A percentile compares a stretch with the other conserved stretches of the same genome.
phyloP scores from a whole-genome alignment of 768 basidiomycete genomes.

The Myochromella boudieri region DNA sequence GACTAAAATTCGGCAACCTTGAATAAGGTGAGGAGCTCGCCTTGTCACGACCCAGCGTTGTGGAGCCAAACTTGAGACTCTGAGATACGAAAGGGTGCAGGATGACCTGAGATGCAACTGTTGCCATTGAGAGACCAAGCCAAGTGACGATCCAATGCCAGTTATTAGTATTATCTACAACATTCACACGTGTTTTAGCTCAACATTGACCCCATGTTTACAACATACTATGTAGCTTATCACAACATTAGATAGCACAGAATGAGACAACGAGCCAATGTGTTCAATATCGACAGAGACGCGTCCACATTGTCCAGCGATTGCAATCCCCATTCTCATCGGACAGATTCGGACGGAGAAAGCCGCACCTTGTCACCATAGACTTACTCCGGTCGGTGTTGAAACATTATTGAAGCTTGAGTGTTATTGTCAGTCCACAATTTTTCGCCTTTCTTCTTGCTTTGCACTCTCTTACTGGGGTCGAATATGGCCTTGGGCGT shows the following conservation, averaged over 20 bases:
- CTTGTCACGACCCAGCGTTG: conserved; percentile 92
- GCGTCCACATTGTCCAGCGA: no score
- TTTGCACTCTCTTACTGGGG: conserved; percentile 5
- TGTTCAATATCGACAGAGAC: no score
- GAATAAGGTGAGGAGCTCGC: conserved; percentile 32
- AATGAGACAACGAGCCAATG: no score
- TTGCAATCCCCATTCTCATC: no score
- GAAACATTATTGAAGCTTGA: conserved; percentile 1
- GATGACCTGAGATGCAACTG: conserved; percentile 70
- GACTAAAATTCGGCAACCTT: not conserved
- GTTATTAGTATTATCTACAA: not conserved
- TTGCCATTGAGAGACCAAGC: conserved; percentile 37
- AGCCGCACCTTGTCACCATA: conserved; percentile 14
- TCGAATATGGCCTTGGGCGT: conserved; percentile 14
- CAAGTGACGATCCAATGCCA: not conserved
- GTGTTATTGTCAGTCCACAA: conserved; percentile 1
- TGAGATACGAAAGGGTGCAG: conserved; percentile 83
- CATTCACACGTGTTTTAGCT: conserved; percentile 16
- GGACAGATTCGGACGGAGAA: conserved; percentile 24
- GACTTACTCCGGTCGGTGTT: conserved; percentile 8
- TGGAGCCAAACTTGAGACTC: conserved; percentile 71
- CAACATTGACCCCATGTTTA: no score
- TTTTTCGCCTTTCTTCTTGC: not conserved
- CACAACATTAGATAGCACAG: no score
- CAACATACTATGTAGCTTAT: no score